phyloP scores from a whole-genome alignment of 1,139 yeast species.

The Torulaspora globosa region DNA sequence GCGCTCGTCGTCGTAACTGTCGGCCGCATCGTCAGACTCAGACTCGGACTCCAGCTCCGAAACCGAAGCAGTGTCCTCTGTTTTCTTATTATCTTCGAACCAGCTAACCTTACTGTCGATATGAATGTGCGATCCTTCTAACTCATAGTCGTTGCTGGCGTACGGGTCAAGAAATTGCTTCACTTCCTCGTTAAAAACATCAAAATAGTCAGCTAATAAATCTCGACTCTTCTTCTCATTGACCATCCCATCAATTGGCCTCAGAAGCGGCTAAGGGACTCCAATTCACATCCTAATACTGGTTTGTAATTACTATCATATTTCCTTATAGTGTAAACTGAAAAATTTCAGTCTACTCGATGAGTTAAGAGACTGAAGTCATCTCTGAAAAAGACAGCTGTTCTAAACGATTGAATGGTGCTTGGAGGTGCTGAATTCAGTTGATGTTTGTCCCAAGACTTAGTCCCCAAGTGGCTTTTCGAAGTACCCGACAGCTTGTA shows the following conservation, averaged over 20 bases:
- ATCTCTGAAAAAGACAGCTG: not conserved
- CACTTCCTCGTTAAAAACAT: constrained; percentile 23
- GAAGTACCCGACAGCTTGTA: not conserved
- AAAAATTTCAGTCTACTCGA: not conserved
- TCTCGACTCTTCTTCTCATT: constrained; percentile 8
- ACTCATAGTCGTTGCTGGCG: constrained; percentile 16
- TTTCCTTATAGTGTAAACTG: not conserved
- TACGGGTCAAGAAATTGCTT: constrained; percentile 20
- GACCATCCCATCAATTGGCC: constrained; percentile 11
- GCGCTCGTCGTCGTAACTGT: constrained; percentile 7
- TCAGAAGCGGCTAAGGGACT: not conserved
- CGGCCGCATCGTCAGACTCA: constrained; percentile 2
- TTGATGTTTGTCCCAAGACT: not conserved
- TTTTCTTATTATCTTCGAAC: constrained; percentile 4
- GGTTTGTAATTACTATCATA: not conserved
- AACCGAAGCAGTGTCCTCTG: not conserved
- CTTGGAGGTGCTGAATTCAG: not conserved
- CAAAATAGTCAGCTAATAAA: constrained; percentile 20
- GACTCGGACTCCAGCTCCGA: constrained; percentile 1
- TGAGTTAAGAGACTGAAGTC: not conserved
- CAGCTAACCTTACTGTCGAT: constrained; percentile 18
- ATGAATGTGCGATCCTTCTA: constrained; percentile 29
- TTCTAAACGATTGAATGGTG: not conserved
- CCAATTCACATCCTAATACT: not conserved
- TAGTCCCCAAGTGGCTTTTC: not conserved